Evolutionary conservation across 1,139 yeast genomes (phyloP).

Genomic region (Candida smagusa): DNA sequence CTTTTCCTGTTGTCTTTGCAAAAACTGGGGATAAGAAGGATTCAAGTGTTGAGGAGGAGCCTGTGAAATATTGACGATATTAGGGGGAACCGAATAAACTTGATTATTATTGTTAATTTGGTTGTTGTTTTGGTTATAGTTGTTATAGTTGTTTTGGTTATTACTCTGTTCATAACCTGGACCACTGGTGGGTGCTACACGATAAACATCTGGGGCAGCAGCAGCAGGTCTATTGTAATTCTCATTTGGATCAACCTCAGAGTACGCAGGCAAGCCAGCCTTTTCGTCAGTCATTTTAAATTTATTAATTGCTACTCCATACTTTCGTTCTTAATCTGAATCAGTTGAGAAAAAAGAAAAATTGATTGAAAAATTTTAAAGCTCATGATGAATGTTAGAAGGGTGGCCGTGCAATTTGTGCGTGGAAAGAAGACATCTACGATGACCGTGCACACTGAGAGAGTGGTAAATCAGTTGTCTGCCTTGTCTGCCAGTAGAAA

Average conservation of each 20-base stretch:
- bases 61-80: constrained; percentile 33
- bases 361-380: constrained; percentile 4
- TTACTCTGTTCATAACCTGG: not conserved
- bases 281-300: not conserved
- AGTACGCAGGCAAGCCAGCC: constrained; percentile 12
- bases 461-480: constrained; percentile 71
- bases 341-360: not conserved
- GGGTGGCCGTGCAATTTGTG: constrained; percentile 19
- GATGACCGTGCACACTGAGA: constrained; percentile 59
- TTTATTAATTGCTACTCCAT: not conserved
- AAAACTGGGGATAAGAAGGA: constrained; percentile 36
- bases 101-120: constrained; percentile 7
- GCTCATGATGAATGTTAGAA: constrained; percentile 6
- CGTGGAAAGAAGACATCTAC: constrained; percentile 37
- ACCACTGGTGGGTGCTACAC: constrained; percentile 1
- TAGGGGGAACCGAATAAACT: constrained; percentile 32
- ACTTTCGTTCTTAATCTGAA: not conserved
- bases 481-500: constrained; percentile 85
- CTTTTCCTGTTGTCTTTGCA: constrained; percentile 32
- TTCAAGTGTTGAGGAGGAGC: constrained; percentile 37
- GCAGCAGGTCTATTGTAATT: constrained; percentile 1
- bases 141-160: too few species aligned
- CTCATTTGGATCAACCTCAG: constrained; percentile 5
- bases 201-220: not conserved
- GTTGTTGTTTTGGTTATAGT: constrained; percentile 1